Evolutionary conservation across 768 basidiomycete species (phyloP), one percentile per base, ranked within the genome.

Genomic region (Leccinellum luteum): DNA sequence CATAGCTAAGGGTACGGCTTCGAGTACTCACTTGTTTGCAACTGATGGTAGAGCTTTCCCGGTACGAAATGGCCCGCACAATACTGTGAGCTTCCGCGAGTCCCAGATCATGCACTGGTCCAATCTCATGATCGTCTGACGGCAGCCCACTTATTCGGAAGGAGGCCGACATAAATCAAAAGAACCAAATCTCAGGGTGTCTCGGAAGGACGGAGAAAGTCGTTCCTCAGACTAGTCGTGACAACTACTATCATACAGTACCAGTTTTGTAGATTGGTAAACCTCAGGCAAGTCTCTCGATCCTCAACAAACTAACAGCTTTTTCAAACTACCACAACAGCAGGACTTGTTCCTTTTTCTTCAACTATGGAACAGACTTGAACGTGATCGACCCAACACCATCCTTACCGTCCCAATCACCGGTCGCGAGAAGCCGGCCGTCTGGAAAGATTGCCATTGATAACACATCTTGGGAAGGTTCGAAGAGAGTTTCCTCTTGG

Each of bases 381-480:
- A 48, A 27, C 47, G 30, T 19, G 14, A 55, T 48, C 8, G 31
- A 38, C 19, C 56, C 38, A 41, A 41, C 56, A n/a, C 56, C 56
- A 12, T 63, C 56, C 31, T 23, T 48, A 27, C 32, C 10, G n/a
- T 41, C 41, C 41, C 41, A 41, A 12, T 41, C 56, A 44, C 52
- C 50, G 17, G 41, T 30, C 4, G 61, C 61, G 27, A 62, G 56
- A 23, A 45, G 8, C 15, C 8, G 35, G 6, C 35, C 25, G 1
- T 53, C 27, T 17, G 43, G 51, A 31, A 60, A 57, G 30, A 62
- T 8, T 12, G 61, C 31, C 5, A 63, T 59, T 15, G 35, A 54
- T 2, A 59, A 45, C 38, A 44, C 61, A 6, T 63, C 61, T 27
- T 59, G 44, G 9, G 17, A 6, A 28, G 54, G 31, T 21, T 38